phyloP scores from a whole-genome alignment of 306 rosid species.

The Fagus sylvatica region DNA sequence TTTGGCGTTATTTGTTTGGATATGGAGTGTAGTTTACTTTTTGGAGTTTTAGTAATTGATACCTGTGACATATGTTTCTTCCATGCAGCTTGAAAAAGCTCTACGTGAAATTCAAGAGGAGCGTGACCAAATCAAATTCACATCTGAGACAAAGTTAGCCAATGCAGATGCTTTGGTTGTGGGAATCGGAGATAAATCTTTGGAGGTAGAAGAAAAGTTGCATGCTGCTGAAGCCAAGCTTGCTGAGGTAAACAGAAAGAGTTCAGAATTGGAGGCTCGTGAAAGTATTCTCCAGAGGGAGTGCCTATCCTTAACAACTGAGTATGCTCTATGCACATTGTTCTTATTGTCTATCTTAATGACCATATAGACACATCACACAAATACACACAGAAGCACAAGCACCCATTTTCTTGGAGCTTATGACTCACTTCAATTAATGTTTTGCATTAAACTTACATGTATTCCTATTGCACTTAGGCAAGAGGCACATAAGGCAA shows the following conservation, averaged over 20 bases:
- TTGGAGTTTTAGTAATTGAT: conserved; percentile 23
- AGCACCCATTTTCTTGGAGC: conserved; percentile 6
- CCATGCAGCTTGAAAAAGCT: conserved; percentile 76
- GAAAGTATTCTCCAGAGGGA: conserved; percentile 72
- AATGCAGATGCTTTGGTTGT: conserved; percentile 60
- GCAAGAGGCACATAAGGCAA: conserved; percentile 69
- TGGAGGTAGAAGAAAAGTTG: conserved; percentile 57
- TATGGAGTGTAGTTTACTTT: not conserved
- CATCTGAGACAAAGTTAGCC: conserved; percentile 63
- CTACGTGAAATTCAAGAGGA: conserved; percentile 58
- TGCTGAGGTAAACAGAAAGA: conserved; percentile 67
- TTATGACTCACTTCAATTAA: not conserved
- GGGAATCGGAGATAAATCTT: conserved; percentile 75
- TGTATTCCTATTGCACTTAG: conserved; percentile 37
- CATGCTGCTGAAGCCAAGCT: conserved; percentile 81
- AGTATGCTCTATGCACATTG: conserved; percentile 45
- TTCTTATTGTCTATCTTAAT: not conserved
- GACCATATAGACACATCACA: not conserved
- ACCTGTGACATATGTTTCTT: conserved; percentile 11
- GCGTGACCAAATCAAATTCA: conserved; percentile 46
- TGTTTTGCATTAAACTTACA: conserved; percentile 1
- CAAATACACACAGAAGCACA: too few species aligned
- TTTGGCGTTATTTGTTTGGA: not conserved
- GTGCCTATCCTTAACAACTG: conserved; percentile 57
- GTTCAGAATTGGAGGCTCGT: conserved; percentile 67